These are phyloP conservation scores for Zygosaccharomyces lentus DNA, from an alignment of 805 yeast species.

Conservation along the genomic window DNA sequence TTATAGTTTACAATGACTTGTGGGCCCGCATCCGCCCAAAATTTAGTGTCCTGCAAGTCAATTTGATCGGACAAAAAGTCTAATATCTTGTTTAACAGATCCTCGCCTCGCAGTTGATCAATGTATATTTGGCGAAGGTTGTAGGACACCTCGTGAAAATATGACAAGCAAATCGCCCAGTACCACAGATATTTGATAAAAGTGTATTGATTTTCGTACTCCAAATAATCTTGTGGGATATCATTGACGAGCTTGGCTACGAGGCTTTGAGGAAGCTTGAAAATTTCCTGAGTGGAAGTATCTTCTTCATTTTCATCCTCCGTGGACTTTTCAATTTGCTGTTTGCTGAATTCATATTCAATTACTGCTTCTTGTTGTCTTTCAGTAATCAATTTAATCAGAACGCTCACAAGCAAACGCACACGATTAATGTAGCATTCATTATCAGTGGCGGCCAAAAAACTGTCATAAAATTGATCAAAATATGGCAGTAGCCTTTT, in stretches of 20 bases:
- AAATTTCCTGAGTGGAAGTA: conserved; percentile 14
- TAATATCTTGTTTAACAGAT: conserved; percentile 47
- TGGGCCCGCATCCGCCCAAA: conserved; percentile 25
- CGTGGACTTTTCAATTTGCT: conserved; percentile 27
- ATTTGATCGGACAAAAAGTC: conserved; percentile 52
- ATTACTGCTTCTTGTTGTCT: conserved; percentile 58
- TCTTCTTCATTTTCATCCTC: conserved; percentile 16
- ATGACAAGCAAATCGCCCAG: conserved; percentile 61
- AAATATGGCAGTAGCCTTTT: conserved; percentile 34
- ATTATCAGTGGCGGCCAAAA: conserved; percentile 18
- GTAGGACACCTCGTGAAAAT: conserved; percentile 62
- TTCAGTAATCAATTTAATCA: conserved; percentile 40
- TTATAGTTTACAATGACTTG: conserved; percentile 24
- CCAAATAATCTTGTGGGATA: conserved; percentile 38
- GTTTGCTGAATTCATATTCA: conserved; percentile 52
- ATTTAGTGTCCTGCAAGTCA: conserved; percentile 35
- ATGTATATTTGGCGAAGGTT: conserved; percentile 59
- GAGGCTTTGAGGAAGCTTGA: conserved; percentile 35
- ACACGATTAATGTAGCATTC: conserved; percentile 36
- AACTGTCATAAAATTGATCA: conserved; percentile 35
- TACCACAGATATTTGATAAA: conserved; percentile 52
- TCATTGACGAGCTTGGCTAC: conserved; percentile 33
- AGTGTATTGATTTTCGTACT: conserved; percentile 36
- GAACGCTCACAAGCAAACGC: conserved; percentile 41
- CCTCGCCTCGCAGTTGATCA: conserved; percentile 48